Percentiles rank a stretch among this genome's conserved stretches.
phyloP scores from a whole-genome alignment of 208 protist genomes.

The Acanthamoeba lenticulata region DNA sequence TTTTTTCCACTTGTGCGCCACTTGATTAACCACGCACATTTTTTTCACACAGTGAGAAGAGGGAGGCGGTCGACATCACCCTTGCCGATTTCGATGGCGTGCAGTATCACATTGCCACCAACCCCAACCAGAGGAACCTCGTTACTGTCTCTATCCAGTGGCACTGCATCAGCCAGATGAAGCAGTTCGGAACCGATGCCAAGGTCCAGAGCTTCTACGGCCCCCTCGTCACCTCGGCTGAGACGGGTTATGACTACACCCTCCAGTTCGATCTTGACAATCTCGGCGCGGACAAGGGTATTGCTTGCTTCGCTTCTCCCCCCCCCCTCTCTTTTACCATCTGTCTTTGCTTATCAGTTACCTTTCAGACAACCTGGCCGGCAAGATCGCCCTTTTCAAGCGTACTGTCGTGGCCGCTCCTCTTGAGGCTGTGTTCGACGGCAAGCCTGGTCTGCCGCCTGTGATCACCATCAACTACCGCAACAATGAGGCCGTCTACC shows the following conservation, averaged over 20 bases:
- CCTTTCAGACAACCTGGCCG: not conserved
- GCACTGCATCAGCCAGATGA: slow-evolving; percentile 68
- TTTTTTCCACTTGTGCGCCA: not conserved
- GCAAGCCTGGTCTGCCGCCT: not conserved
- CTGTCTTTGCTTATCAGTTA: not conserved
- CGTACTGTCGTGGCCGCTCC: slow-evolving; percentile 77
- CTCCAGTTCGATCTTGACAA: slow-evolving; percentile 50
- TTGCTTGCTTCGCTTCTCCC: not conserved
- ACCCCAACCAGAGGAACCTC: not conserved
- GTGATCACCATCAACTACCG: slow-evolving; percentile 79
- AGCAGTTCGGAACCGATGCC: slow-evolving; percentile 36
- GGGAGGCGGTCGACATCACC: slow-evolving; percentile 69
- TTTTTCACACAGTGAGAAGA: not conserved
- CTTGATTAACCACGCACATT: not conserved
- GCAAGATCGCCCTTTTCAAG: slow-evolving; percentile 74
- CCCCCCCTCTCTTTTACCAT: not conserved
- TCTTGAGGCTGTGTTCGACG: slow-evolving; percentile 27
- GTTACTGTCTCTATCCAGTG: slow-evolving; percentile 75
- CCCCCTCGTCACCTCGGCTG: slow-evolving; percentile 61
- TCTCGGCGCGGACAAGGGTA: not conserved
- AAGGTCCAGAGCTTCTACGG: slow-evolving; percentile 77
- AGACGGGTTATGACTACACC: slow-evolving; percentile 75
- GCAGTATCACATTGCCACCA: slow-evolving; percentile 76
- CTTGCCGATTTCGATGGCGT: slow-evolving; percentile 85
- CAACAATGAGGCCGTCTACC: slow-evolving; percentile 77